A percentile compares a stretch with the other conserved stretches of the same genome.
Conservation (phyloP, 1,284 basidiomycete genomes). For the Sanghuangporus weigelae region DNA sequence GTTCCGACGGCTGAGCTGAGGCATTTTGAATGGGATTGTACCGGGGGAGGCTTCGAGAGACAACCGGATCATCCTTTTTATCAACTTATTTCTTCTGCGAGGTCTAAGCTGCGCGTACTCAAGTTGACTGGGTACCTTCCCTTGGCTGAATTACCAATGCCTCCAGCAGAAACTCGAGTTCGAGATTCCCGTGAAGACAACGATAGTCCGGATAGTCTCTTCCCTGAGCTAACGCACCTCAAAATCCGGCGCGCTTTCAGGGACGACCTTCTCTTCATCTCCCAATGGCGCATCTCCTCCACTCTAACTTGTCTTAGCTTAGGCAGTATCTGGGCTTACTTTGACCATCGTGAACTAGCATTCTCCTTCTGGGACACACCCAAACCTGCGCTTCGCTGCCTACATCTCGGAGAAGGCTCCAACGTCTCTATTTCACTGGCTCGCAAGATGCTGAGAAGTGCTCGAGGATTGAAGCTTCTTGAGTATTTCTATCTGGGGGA, state of each 20-base stretch:
- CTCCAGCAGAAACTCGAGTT: background rate
- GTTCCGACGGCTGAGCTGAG: background rate
- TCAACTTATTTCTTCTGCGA: background rate
- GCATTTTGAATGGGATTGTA: background rate
- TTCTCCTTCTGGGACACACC: constrained; percentile 4
- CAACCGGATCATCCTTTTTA: background rate
- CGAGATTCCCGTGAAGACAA: background rate
- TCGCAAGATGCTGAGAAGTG: background rate
- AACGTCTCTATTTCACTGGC: background rate
- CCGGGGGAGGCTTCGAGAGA: background rate
- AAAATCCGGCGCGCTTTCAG: background rate
- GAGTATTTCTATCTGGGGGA: constrained; percentile 5
- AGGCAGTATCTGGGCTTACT: constrained; percentile 1
- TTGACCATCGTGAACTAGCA: constrained; percentile 1
- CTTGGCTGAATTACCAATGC: background rate
- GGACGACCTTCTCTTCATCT: constrained; percentile 2
- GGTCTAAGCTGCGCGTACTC: background rate
- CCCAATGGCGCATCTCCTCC: background rate
- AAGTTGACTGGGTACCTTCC: constrained; percentile 2
- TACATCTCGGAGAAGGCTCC: constrained; percentile 2
- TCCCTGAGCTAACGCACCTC: constrained; percentile 1
- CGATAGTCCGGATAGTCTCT: background rate
- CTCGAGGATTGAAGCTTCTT: background rate
- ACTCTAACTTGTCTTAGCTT: background rate
- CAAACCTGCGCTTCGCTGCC: constrained; percentile 1